A percentile compares a stretch with the other conserved stretches of the same genome.
phyloP scores from a whole-genome alignment of 2,329 filamentous ascomycete genomes.

The Xylariaceae sp. region DNA sequence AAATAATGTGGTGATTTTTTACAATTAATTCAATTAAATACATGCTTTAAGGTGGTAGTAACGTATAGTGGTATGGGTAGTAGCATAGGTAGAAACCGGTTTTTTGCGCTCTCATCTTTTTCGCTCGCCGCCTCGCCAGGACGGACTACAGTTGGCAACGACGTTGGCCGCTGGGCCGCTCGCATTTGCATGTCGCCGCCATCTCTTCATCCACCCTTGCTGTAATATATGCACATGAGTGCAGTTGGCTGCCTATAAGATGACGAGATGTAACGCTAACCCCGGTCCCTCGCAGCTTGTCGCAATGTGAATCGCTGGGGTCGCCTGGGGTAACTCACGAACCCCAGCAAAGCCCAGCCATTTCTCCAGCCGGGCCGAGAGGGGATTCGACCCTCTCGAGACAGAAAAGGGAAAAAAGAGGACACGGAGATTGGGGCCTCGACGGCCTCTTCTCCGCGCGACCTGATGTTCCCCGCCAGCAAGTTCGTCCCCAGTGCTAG shows the following conservation, averaged over 20 bases:
- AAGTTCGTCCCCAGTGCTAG: too few relatives aligned
- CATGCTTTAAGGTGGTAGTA: too few relatives aligned
- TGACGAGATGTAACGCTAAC: conserved; percentile 15
- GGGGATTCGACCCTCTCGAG: not conserved
- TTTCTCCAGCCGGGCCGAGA: not conserved
- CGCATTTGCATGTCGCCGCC: not conserved
- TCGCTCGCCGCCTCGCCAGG: too few relatives aligned
- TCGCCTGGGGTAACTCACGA: conserved; percentile 8
- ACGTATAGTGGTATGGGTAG: too few relatives aligned
- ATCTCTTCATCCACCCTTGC: conserved; percentile 1
- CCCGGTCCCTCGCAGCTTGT: conserved; percentile 1
- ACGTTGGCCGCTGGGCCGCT: not conserved
- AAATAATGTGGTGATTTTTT: too few relatives aligned
- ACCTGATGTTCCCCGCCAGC: not conserved
- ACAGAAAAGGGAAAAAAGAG: conserved; percentile 2
- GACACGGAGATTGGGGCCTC: not conserved
- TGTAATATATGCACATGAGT: not conserved
- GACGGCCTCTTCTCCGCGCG: conserved; percentile 1
- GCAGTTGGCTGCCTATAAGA: conserved; percentile 9
- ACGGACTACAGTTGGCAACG: too few relatives aligned
- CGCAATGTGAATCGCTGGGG: conserved; percentile 13
- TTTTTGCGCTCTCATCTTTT: too few relatives aligned
- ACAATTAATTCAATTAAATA: too few relatives aligned
- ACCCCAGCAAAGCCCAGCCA: not conserved
- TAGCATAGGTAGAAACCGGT: too few relatives aligned